Base-by-base conservation (phyloP, 2,329 filamentous ascomycete species). In the Neonectria magnoliae region DNA sequence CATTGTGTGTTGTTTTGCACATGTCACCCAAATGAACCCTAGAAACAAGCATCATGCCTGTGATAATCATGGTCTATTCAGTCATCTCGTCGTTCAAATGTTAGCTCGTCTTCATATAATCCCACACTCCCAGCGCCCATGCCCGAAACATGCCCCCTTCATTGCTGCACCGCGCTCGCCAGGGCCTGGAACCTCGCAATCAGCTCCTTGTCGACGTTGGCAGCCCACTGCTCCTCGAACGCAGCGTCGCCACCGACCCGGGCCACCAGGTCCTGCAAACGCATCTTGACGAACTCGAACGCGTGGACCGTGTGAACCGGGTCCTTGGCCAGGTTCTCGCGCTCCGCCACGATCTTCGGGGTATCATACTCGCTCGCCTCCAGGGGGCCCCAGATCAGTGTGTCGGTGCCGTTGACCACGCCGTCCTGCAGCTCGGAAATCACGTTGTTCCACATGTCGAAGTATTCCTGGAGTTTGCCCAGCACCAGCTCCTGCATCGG, bases 161-260 rank as follows among this genome's bases (percentile, higher is more conserved):
- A 44, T 22, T 59, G 64, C 57, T 73, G 67, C 48, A 66, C 69
- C 18, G 61, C 68, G 22, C 70, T 71, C 13, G 73, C 71, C 64
- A 80, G 71, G 14, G 70, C 68, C 57, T 75, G 74, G 75, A 94
- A 95, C n/a, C 84, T 87, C 11, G 82, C 81, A 66, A 95, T 71
- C 16, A 94, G 86, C 64, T 94, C 89, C 70, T 84, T 85, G 76
- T 96, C 93, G 27, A 96, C 91, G 67, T 94, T 92, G n/a, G 84
- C 84, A 14, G 89, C 79, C 88, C 90, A 94, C 55, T 90, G 84
- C 60, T 87, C 84, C 75, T 90, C 84, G 76, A 96, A 95, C 3
- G 76, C 80, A 54, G 86, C 82, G 71, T 90, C 86, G 0, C 91
- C 91, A 2, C 92, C 92, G 4, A 83, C 83, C 4, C 83, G 80